Conservation (phyloP, 345 rosid species). For the Bruguiera gymnorhiza region DNA sequence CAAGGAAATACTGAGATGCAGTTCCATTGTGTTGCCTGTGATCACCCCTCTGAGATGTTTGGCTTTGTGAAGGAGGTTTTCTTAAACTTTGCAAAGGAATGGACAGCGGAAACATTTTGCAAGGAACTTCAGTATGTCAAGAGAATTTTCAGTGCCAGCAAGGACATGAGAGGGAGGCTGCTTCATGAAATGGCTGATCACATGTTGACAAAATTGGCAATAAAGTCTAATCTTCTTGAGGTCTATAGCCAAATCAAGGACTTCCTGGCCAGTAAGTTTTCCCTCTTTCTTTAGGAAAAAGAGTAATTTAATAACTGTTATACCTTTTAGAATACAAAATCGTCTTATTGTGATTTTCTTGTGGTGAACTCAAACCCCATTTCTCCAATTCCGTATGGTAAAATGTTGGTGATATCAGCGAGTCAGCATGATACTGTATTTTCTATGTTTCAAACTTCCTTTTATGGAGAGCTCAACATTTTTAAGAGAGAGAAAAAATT, state of each 20-base stretch:
- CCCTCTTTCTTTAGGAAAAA: neutral
- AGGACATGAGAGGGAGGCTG: slow-evolving; percentile 74
- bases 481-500: too few relatives aligned
- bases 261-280: slow-evolving; percentile 60
- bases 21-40: slow-evolving; percentile 89
- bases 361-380: slow-evolving; percentile 3
- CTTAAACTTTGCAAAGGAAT: slow-evolving; percentile 68
- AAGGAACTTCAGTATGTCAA: slow-evolving; percentile 84
- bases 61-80: slow-evolving; percentile 98
- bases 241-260: slow-evolving; percentile 49
- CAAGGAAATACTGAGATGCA: slow-evolving; percentile 79
- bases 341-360: neutral
- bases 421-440: too few relatives aligned
- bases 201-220: slow-evolving; percentile 59
- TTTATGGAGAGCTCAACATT: too few relatives aligned
- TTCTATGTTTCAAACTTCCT: too few relatives aligned
- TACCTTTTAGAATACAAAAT: neutral
- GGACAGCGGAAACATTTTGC: slow-evolving; percentile 64
- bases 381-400: neutral
- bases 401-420: too few relatives aligned
- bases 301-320: too few relatives aligned
- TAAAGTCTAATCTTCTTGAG: slow-evolving; percentile 56
- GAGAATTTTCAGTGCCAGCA: slow-evolving; percentile 77
- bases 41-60: slow-evolving; percentile 98
- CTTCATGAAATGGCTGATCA: slow-evolving; percentile 71